phyloP scores from a whole-genome alignment of 2,329 filamentous ascomycete genomes.

The Fusarium sp. region DNA sequence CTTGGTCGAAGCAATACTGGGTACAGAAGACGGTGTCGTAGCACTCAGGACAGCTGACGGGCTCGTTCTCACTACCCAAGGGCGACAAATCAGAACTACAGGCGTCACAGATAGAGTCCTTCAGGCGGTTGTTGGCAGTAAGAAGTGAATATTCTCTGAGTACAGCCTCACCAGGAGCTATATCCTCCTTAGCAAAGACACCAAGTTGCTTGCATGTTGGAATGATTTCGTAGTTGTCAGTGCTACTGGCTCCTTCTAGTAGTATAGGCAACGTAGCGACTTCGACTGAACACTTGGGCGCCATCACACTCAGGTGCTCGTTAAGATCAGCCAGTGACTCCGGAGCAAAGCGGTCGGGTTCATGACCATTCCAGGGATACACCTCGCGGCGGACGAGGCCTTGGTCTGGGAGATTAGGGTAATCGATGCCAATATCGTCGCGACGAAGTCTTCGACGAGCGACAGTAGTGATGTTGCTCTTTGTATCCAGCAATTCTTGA shows the following conservation, averaged over 20 bases:
- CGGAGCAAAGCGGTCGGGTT: conserved; percentile 79
- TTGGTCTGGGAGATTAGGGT: conserved; percentile 73
- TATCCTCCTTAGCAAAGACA: conserved; percentile 88
- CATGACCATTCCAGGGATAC: conserved; percentile 79
- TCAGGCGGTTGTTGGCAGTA: conserved; percentile 89
- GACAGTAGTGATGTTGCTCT: conserved; percentile 68
- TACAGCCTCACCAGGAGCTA: conserved; percentile 81
- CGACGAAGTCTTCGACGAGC: conserved; percentile 65
- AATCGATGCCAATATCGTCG: conserved; percentile 62
- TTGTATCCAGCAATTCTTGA: conserved; percentile 68
- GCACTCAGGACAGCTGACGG: conserved; percentile 73
- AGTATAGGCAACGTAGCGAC: conserved; percentile 83
- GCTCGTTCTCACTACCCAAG: conserved; percentile 62
- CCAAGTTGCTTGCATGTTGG: conserved; percentile 84
- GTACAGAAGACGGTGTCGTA: conserved; percentile 78
- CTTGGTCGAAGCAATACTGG: conserved; percentile 70
- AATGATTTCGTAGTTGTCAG: conserved; percentile 65
- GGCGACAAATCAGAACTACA: conserved; percentile 83
- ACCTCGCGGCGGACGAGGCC: conserved; percentile 79
- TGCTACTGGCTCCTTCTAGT: conserved; percentile 67
- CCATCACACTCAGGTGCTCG: conserved; percentile 74
- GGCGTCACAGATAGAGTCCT: conserved; percentile 90
- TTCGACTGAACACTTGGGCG: conserved; percentile 85
- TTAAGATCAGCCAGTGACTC: conserved; percentile 83
- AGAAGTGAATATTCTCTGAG: conserved; percentile 88